Base-by-base conservation (phyloP, 306 rosid genomes). In the Boehmeria nivea region DNA sequence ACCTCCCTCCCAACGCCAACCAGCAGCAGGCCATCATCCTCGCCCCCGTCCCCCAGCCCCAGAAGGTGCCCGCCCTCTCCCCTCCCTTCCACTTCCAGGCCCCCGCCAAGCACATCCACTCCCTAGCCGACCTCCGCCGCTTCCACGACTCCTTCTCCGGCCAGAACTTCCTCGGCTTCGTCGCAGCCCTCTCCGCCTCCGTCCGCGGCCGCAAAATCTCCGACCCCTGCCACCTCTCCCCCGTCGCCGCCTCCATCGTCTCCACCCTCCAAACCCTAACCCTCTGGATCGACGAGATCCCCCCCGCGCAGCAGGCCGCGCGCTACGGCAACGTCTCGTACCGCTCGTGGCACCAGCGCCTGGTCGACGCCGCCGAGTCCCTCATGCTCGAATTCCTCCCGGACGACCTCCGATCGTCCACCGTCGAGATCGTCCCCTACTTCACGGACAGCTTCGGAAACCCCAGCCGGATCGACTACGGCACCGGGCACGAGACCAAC, bases 401-500 rank as follows among this genome's bases (percentile, higher is more conserved):
- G 0, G 78, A 73, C 22, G 49, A 72, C 40, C 78, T 75, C 36
- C 62, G 6, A 0, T 19, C 76, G 6, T 87, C 93, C 2, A 72
- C 77, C 0, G 43, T 76, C 16, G 99, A 91, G 67, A 64, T 91
- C 37, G 83, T 71, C 19, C 87, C 95, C 0, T 91, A 91, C 55
- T 84, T 91, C 65, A 24, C 79, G 0, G 99, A 91, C 17, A 58
- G 93, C 43, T 87, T 91, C 2, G 99, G 99, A 3, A 91, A 91
- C 42, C 7, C 93, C 4, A 82, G 86, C 74, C 75, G 99, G 16
- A 87, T 91, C 64, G 99, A 91, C 54, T 91, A 80, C 12, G 99
- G 99, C 1, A 93, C 99, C 0, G 99, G 99, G 3, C 99, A 93
- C 55, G 99, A 93, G 69, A 85, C 99, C 7, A 87, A 93, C 70